Conservation (phyloP, 352 stramenopile species). For the Elongisporangium prolatum region DNA sequence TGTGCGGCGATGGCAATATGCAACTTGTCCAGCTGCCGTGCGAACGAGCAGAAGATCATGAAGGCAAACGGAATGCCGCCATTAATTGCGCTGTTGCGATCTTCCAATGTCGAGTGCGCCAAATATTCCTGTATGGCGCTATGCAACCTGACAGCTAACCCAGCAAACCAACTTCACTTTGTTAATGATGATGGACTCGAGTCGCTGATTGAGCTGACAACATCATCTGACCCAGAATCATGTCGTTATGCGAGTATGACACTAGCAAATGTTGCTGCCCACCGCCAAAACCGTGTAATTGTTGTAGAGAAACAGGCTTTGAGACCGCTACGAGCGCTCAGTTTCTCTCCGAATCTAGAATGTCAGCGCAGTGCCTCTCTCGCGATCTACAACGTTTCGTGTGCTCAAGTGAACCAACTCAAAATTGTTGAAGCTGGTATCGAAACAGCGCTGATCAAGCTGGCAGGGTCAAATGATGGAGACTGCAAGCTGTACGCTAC, state of each 20-base stretch:
- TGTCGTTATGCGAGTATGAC: constrained; percentile 91
- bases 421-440: constrained; percentile 87
- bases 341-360: constrained; percentile 81
- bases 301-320: constrained; percentile 88
- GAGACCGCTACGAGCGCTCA: constrained; percentile 70
- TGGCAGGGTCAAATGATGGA: constrained; percentile 82
- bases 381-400: constrained; percentile 95
- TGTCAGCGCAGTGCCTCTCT: constrained; percentile 89
- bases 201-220: constrained; percentile 77
- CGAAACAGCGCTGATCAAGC: constrained; percentile 81
- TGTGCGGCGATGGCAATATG: constrained; percentile 83
- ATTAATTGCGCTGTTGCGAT: constrained; percentile 57
- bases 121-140: constrained; percentile 93
- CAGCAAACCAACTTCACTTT: constrained; percentile 88
- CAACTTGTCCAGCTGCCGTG: constrained; percentile 73
- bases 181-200: constrained; percentile 76
- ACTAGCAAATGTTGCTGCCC: constrained; percentile 91
- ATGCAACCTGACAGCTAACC: constrained; percentile 92
- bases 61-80: constrained; percentile 62
- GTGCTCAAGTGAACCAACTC: constrained; percentile 87
- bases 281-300: constrained; percentile 81
- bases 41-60: constrained; percentile 78
- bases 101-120: constrained; percentile 43
- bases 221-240: constrained; percentile 66
- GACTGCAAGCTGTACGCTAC: constrained; percentile 92